Evolutionary conservation across 192 early-diverging fungal species (phyloP), one percentile per base, ranked within the genome.

Genomic region (Pecoramyces ruminantium): DNA sequence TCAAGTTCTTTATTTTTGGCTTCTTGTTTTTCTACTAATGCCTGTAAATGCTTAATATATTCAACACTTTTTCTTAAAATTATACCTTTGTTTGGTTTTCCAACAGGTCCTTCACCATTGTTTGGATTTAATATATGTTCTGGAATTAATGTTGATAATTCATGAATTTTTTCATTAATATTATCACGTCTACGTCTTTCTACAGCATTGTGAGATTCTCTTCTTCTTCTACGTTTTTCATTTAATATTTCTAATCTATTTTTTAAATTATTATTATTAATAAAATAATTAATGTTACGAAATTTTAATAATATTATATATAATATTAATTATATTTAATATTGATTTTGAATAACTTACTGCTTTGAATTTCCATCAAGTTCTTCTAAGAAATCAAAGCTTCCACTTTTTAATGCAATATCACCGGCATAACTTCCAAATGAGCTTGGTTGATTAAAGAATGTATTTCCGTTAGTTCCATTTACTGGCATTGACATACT

Each of bases 151-250:
- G 86, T 89, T 29, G 89, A 90, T 67, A 99, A 88, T 84, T 99
- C 97, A 83, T 93, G 94, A 82, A 99, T 99, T 84, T 95, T 95
- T 85, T 98, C 97, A 84, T 99, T 99, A 88, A 99, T 99, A 85
- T 97, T 96, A 84, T 99, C 97, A 42, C 96, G 90, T 38, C 97
- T 87, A 78, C 97, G 92, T 78, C 97, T 88, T 86, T 99, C 97
- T 30, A 99, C 97, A 29, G 97, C 97, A 84, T 99, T 99, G 87
- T 99, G 97, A 78, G 95, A 95, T 86, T 98, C 97, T 29, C 97
- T 88, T 81, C 97, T 93, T 38, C 95, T 91, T 42, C 95, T 89
- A 27, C 96, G 90, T 84, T 98, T 97, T 84, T 99, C 97, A 83
- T 89, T 90, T 13, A 90, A 79, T 15, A 85, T 27, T 82, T 85